phyloP scores from a whole-genome alignment of 1,284 basidiomycete genomes.

The Trametes sp. region DNA sequence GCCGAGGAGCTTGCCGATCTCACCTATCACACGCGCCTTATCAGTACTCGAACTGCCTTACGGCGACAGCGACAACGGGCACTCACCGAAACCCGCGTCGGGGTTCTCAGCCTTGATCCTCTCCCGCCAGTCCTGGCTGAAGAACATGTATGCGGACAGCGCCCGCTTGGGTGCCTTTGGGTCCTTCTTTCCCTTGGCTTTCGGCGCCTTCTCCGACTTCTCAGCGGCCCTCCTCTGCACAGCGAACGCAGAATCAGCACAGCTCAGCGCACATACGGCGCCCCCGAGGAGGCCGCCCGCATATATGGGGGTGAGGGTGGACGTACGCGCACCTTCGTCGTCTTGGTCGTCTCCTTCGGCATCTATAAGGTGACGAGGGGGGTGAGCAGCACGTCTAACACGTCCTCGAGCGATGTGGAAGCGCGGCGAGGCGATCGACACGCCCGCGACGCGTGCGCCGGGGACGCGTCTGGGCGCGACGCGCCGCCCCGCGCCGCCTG shows the following conservation, averaged over 20 bases:
- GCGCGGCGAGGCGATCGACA: slow-evolving; percentile 21
- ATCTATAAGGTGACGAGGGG: slow-evolving; percentile 59
- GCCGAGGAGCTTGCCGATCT: slow-evolving; percentile 76
- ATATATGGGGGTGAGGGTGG: slow-evolving; percentile 17
- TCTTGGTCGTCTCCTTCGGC: slow-evolving; percentile 83
- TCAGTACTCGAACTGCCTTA: slow-evolving; percentile 18
- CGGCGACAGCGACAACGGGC: slow-evolving; percentile 18
- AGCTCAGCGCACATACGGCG: slow-evolving; percentile 19
- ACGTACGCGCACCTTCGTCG: slow-evolving; percentile 69
- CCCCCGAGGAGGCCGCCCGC: slow-evolving; percentile 1
- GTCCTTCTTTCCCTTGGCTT: slow-evolving; percentile 73
- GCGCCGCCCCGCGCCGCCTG: slow-evolving; percentile 24
- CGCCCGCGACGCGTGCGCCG: slow-evolving; percentile 33
- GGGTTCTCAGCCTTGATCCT: slow-evolving; percentile 96
- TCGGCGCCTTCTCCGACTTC: slow-evolving; percentile 67
- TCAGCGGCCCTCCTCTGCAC: slow-evolving; percentile 75
- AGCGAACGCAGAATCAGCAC: slow-evolving; percentile 28
- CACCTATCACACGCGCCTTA: slow-evolving; percentile 48
- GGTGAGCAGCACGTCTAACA: slow-evolving; percentile 46
- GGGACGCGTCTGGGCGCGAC: slow-evolving; percentile 42
- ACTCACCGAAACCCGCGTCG: slow-evolving; percentile 89
- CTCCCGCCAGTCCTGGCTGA: slow-evolving; percentile 95
- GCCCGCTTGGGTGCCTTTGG: slow-evolving; percentile 89
- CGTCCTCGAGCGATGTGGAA: slow-evolving; percentile 33
- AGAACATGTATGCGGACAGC: slow-evolving; percentile 98